Conservation (phyloP, 108 stramenopile species). For the Nannochloropsis gaditana region DNA sequence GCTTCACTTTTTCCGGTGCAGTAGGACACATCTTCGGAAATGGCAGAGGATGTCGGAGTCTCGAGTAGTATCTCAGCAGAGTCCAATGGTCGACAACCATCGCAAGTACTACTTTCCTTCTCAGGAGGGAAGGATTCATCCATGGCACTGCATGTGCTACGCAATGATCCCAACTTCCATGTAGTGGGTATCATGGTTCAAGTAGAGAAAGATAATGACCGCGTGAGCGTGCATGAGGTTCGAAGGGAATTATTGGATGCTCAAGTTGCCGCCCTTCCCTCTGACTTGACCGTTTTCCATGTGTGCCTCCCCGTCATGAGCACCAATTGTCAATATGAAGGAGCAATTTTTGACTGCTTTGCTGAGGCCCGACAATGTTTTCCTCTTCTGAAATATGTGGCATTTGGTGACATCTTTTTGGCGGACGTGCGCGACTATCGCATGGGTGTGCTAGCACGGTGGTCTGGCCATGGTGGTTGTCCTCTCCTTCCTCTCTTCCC, state of each 20-base stretch:
- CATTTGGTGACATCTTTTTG: not conserved
- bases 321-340: not conserved
- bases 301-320: not conserved
- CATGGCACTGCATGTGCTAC: not conserved
- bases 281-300: not conserved
- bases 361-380: not conserved
- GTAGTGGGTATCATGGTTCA: not conserved
- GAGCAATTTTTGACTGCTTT: not conserved
- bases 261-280: not conserved
- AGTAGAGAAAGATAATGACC: not conserved
- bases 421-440: conserved; percentile 12
- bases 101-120: not conserved
- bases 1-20: too few species aligned
- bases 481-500: not conserved
- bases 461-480: conserved; percentile 6
- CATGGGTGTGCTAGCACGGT: not conserved
- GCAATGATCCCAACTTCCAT: not conserved
- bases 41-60: too few species aligned
- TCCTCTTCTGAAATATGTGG: not conserved
- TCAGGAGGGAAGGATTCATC: not conserved
- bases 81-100: not conserved
- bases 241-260: conserved; percentile 16
- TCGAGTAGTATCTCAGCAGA: too few species aligned
- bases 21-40: too few species aligned
- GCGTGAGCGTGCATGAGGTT: conserved; percentile 13